A percentile compares a stretch with the other conserved stretches of the same genome.
phyloP scores from a whole-genome alignment of 2,329 filamentous ascomycete genomes.

The Alternaria viburni region DNA sequence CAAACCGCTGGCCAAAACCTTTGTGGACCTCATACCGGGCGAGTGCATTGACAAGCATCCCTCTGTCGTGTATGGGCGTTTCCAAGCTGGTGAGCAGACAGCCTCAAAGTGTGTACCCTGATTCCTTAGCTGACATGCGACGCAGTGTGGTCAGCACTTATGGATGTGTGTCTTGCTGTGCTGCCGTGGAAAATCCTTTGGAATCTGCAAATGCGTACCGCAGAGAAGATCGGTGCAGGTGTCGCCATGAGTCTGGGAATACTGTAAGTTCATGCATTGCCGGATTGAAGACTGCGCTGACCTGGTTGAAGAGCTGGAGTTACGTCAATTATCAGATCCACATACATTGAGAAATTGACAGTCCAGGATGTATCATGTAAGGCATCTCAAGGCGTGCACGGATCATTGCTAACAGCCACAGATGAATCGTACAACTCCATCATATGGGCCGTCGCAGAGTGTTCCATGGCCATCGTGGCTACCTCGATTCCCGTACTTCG shows the following conservation, averaged over 20 bases:
- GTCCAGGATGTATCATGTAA: slow-evolving; percentile 17
- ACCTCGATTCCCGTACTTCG: slow-evolving; percentile 18
- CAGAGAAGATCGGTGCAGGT: slow-evolving; percentile 18
- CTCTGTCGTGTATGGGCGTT: slow-evolving; percentile 14
- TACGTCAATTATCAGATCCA: slow-evolving; percentile 10
- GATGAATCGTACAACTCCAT: slow-evolving; percentile 15
- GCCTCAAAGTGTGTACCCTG: background rate
- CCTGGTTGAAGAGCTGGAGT: slow-evolving; percentile 7
- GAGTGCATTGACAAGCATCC: slow-evolving; percentile 15
- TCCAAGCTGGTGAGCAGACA: slow-evolving; percentile 14
- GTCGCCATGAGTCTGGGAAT: slow-evolving; percentile 19
- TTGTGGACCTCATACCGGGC: slow-evolving; percentile 16
- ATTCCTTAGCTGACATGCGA: slow-evolving; percentile 1
- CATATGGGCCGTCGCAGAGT: slow-evolving; percentile 19
- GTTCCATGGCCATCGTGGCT: slow-evolving; percentile 16
- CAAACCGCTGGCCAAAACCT: slow-evolving; percentile 16
- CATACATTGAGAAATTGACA: slow-evolving; percentile 13
- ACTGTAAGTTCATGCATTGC: slow-evolving; percentile 7
- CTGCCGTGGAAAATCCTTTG: slow-evolving; percentile 19
- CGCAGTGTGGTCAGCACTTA: slow-evolving; percentile 15
- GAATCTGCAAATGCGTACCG: slow-evolving; percentile 13
- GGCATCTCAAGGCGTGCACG: background rate
- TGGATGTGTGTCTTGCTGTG: slow-evolving; percentile 16
- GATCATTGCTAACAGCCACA: slow-evolving; percentile 5
- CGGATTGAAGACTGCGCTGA: slow-evolving; percentile 1